Evolutionary conservation across 306 rosid species (phyloP), one percentile per base, ranked within the genome.

Genomic region (Astragalus glycyphyllos): DNA sequence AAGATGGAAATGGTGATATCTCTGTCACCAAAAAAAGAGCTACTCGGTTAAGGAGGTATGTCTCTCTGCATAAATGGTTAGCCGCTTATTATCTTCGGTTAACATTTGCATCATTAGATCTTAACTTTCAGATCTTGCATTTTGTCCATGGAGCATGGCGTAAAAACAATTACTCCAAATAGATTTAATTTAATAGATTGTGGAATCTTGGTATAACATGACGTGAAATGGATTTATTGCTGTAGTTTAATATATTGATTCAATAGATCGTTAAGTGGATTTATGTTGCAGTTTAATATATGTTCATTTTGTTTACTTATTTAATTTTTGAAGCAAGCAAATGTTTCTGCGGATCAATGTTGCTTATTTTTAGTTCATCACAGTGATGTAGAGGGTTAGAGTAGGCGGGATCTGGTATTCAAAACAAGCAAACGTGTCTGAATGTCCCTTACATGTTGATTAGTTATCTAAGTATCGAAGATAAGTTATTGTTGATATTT

Each of bases 31-130:
- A 76, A 38, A 63, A 45, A 64, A 84, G 80, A 69, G 71, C 60
- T 53, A 53, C 0, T n/a, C 29, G 83, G 70, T 76, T 82, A 64
- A 84, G 54, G 80, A 82, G 87, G 91, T 90, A 71, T 53, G 74
- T 8, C 7, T 65, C n/a, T 40, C 50, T 67, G 81, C 11, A 15
- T 65, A 12, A 38, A 58, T 4, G 12, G 5, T 55, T 60, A 62
- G 11, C 11, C 8, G 14, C 16, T 9, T 16, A 20, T n/a, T 42
- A 37, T 48, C 77, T 68, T 29, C 23, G 11, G 73, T 55, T 67
- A 42, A 53, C 58, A 59, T 42, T 59, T 51, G 58, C 58, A 59
- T 42, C 49, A 59, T 59, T 59, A 37, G 31, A 59, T 59, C 4
- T 7, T 4, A 14, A 35, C 44, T 41, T 62, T 55, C 56, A 9